A percentile compares a stretch with the other conserved stretches of the same genome.
Evolutionary conservation across 345 rosid species (phyloP).

Genomic region (Corymbia maculata): DNA sequence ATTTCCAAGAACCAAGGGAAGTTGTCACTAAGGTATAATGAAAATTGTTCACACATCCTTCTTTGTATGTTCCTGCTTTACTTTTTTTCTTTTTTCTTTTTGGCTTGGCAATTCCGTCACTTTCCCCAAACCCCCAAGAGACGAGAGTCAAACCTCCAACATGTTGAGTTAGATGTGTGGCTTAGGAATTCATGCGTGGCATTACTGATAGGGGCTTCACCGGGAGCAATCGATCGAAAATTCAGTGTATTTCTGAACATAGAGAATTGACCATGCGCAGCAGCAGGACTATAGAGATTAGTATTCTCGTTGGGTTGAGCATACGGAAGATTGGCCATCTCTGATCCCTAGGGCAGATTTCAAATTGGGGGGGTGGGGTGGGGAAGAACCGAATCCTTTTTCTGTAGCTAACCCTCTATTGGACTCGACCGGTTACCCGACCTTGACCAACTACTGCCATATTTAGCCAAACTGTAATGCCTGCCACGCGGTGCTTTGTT

Average conservation of each 20-base stretch:
- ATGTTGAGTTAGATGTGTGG: not conserved
- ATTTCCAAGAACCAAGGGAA: not conserved
- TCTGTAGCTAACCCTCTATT: not conserved
- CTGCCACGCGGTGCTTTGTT: not conserved
- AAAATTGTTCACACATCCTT: not conserved
- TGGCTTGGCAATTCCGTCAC: not conserved
- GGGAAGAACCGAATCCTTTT: no score
- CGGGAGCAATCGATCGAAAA: not conserved
- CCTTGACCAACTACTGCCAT: not conserved
- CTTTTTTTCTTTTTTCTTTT: not conserved
- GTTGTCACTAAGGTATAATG: not conserved
- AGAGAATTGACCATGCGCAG: not conserved
- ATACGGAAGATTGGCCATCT: not conserved
- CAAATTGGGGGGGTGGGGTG: no score
- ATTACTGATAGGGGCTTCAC: not conserved
- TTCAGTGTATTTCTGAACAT: not conserved
- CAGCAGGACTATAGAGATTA: not conserved
- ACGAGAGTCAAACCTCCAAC: not conserved
- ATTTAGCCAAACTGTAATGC: not conserved
- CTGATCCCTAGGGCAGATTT: not conserved
- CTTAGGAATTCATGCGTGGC: not conserved
- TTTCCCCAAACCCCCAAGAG: not conserved
- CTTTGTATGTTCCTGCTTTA: not conserved
- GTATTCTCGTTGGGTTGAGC: not conserved
- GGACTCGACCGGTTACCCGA: not conserved